A percentile compares a stretch with the other conserved stretches of the same genome.
Evolutionary conservation across 2,329 filamentous ascomycete genomes (phyloP).

Genomic region (Xylaria sp.): DNA sequence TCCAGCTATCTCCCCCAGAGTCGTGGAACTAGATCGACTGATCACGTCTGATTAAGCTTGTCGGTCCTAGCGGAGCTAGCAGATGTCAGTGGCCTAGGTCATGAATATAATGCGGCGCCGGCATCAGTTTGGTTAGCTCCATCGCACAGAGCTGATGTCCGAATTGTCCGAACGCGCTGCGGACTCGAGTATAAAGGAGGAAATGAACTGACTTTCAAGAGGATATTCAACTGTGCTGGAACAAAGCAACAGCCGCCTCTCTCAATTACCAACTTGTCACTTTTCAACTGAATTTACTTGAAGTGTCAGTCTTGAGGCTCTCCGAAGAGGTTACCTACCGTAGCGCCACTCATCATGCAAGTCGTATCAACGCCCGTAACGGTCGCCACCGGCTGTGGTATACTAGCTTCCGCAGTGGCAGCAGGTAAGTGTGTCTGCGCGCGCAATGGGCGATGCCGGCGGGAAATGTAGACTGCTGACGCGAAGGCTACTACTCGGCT

Average conservation of each 20-base stretch:
- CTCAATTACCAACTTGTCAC: too few relatives aligned
- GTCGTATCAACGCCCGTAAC: neutral
- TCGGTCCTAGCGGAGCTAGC: neutral
- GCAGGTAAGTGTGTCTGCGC: too few relatives aligned
- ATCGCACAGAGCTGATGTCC: neutral
- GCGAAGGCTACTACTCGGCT: neutral
- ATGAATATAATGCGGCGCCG: too few relatives aligned
- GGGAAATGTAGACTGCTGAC: neutral
- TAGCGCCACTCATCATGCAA: neutral
- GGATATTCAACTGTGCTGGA: neutral
- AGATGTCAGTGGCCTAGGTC: too few relatives aligned
- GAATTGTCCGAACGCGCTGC: neutral
- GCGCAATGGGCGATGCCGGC: neutral
- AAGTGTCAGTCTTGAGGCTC: neutral
- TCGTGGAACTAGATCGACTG: too few relatives aligned
- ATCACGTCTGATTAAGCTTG: too few relatives aligned
- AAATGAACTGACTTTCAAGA: neutral
- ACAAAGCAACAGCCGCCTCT: neutral
- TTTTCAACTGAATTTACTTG: neutral
- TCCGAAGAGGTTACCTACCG: neutral
- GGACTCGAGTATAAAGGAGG: neutral
- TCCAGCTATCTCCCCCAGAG: too few relatives aligned
- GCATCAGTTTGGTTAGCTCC: too few relatives aligned
- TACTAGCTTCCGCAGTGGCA: neutral
- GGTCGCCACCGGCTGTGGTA: slow-evolving; percentile 1